Conservation (phyloP, 2,329 filamentous ascomycete genomes). For the Nothopassalora personata region DNA sequence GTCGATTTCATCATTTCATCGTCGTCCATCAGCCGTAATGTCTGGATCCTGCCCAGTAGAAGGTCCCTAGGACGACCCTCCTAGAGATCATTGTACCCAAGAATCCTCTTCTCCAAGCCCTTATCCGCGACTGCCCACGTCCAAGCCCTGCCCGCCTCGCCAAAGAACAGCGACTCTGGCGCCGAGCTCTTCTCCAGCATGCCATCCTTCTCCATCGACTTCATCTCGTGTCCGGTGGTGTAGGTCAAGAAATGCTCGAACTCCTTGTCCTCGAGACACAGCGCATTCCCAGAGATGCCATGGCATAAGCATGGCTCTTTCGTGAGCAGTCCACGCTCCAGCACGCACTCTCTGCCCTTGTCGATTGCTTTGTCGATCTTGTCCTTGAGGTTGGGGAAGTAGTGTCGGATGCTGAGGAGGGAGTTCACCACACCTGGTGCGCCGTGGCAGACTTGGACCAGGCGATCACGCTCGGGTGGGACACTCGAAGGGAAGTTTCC, state of each 20-base stretch:
- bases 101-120: slow-evolving; percentile 41
- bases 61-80: background rate
- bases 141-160: slow-evolving; percentile 40
- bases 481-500: slow-evolving; percentile 61
- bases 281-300: slow-evolving; percentile 58
- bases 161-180: slow-evolving; percentile 47
- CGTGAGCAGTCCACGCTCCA: slow-evolving; percentile 54
- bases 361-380: slow-evolving; percentile 51
- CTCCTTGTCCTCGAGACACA: slow-evolving; percentile 48
- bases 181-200: slow-evolving; percentile 49
- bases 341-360: slow-evolving; percentile 50
- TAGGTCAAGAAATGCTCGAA: slow-evolving; percentile 56
- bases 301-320: slow-evolving; percentile 64
- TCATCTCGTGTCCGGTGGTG: slow-evolving; percentile 53
- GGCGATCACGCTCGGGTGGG: slow-evolving; percentile 43
- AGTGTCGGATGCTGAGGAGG: slow-evolving; percentile 50
- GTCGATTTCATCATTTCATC: background rate
- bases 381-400: slow-evolving; percentile 51
- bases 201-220: slow-evolving; percentile 48
- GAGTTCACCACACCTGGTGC: slow-evolving; percentile 59
- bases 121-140: slow-evolving; percentile 42
- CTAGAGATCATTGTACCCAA: slow-evolving; percentile 49
- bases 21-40: background rate
- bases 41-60: background rate
- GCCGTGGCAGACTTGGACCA: slow-evolving; percentile 65